These are phyloP conservation scores for Pythium dissimile DNA, from an alignment of 352 stramenopile genomes.

Conservation along the genomic window DNA sequence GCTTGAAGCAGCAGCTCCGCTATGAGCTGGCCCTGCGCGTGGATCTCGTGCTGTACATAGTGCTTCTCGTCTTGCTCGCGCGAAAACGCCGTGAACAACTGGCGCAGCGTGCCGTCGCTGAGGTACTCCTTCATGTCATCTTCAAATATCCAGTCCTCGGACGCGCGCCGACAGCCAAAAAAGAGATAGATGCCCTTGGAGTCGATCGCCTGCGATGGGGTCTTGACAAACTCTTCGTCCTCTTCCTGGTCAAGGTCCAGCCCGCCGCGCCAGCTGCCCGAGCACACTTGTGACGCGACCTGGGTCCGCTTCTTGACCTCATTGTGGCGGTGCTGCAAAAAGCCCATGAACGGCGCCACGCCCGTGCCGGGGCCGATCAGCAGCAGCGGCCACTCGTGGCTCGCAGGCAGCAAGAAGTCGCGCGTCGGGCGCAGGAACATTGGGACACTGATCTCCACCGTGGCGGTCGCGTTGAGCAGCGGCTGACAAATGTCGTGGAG, in stretches of 20 bases:
- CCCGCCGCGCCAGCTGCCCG: conserved; percentile 79
- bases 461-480: conserved; percentile 20
- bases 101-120: conserved; percentile 63
- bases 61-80: conserved; percentile 86
- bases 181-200: conserved; percentile 88
- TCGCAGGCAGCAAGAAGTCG: conserved; percentile 89
- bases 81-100: conserved; percentile 91
- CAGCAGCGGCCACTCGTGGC: conserved; percentile 84
- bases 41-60: conserved; percentile 92
- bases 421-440: conserved; percentile 90
- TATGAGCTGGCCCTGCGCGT: conserved; percentile 54
- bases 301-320: conserved; percentile 23
- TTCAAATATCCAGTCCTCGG: conserved; percentile 93
- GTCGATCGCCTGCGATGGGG: conserved; percentile 24
- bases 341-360: conserved; percentile 96
- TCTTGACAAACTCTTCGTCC: conserved; percentile 37
- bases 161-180: conserved; percentile 88
- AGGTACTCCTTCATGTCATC: conserved; percentile 80
- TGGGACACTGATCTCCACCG: conserved; percentile 33
- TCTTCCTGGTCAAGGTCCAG: conserved; percentile 37
- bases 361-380: conserved; percentile 95
- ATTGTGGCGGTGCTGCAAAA: conserved; percentile 86
- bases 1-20: conserved; percentile 72
- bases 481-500: conserved; percentile 44
- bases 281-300: conserved; percentile 31